Conservation (phyloP, 2,329 filamentous ascomycete species). For the Colletotrichum australisinense region DNA sequence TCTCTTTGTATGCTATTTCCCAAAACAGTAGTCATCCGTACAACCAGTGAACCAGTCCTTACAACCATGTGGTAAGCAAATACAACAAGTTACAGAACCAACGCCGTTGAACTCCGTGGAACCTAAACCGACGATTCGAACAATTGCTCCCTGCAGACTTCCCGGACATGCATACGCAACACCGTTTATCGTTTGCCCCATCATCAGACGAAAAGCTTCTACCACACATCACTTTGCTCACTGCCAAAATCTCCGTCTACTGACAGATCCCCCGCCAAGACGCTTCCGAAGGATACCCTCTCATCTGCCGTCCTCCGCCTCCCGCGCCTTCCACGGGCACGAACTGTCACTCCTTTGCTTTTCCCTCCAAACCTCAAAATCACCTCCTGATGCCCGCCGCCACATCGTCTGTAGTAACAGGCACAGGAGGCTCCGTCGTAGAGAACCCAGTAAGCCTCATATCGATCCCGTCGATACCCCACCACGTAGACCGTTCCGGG, state of each 20-base stretch:
- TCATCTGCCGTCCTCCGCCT: neutral
- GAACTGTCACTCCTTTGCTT: neutral
- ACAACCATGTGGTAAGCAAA: no score
- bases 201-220: neutral
- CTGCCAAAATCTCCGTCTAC: neutral
- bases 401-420: neutral
- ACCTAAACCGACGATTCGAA: neutral
- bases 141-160: neutral
- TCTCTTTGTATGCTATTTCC: neutral
- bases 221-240: neutral
- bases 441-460: neutral
- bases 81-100: neutral
- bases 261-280: neutral
- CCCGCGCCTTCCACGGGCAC: slow-evolving; percentile 21
- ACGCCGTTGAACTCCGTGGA: neutral
- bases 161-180: neutral
- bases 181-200: neutral
- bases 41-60: no score
- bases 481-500: neutral
- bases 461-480: slow-evolving; percentile 5
- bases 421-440: neutral
- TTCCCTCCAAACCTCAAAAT: neutral
- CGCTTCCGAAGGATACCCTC: neutral
- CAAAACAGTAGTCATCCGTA: neutral
- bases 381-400: neutral